A percentile compares a stretch with the other conserved stretches of the same genome.
Evolutionary conservation across 768 basidiomycete genomes (phyloP).

Genomic region (Hydnum rufescens): DNA sequence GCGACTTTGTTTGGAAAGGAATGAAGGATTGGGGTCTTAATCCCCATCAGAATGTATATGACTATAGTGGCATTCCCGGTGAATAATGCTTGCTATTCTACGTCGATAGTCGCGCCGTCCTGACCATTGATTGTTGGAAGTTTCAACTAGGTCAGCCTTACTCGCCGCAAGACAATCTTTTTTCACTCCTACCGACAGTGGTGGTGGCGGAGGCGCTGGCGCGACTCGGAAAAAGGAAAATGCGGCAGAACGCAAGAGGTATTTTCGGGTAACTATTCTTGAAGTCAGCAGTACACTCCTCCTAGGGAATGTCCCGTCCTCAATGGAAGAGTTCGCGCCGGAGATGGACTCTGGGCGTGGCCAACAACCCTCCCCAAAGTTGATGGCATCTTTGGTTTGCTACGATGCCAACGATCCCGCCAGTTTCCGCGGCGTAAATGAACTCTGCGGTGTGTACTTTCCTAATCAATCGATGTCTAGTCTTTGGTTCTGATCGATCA

Average conservation of each 20-base stretch:
- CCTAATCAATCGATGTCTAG: background rate
- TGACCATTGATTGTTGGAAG: background rate
- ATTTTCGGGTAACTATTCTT: constrained; percentile 4
- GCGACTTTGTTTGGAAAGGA: constrained; percentile 58
- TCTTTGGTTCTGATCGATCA: background rate
- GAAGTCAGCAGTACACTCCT: constrained; percentile 18
- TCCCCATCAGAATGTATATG: too few species aligned
- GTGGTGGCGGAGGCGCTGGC: background rate
- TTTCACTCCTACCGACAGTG: too few species aligned
- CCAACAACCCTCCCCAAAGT: constrained; percentile 37
- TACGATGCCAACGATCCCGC: constrained; percentile 49
- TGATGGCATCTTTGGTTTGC: constrained; percentile 68
- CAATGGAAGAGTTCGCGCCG: constrained; percentile 1
- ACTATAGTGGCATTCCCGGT: too few species aligned
- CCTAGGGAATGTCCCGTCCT: constrained; percentile 6
- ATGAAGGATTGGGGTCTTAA: constrained; percentile 31
- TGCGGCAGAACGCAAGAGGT: background rate
- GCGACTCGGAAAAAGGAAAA: background rate
- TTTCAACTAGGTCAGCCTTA: background rate
- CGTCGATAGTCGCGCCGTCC: too few species aligned
- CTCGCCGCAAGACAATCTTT: background rate
- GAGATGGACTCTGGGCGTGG: constrained; percentile 18
- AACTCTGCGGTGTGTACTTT: constrained; percentile 43
- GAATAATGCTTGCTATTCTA: too few species aligned
- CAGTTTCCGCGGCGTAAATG: constrained; percentile 48